Base-by-base conservation (phyloP, 73 alveolate genomes). In the Paramecium octaurelia region DNA sequence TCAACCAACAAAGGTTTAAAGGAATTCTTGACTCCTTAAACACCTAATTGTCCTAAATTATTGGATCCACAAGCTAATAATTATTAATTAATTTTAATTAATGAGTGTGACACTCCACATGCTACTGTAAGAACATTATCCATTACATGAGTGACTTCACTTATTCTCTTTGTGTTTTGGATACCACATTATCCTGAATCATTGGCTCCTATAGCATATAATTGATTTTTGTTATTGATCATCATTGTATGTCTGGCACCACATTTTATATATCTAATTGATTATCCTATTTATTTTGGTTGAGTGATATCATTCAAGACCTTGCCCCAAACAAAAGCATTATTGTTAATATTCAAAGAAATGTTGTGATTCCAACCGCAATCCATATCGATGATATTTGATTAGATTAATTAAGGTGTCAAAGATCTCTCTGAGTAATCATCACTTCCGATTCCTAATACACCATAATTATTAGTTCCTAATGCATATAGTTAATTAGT, bases 171-270 rank as follows among this genome's bases (percentile, higher is more conserved):
- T 2, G 14, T 20, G 48, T 80, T 48, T 80, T 42, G 9, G 21
- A 80, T 44, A 31, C 91, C 91, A 80, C 91, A 80, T 23, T 80
- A 80, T 24, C 91, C 91, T 21, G 75, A 42, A 80, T 80, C 91
- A 44, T 80, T 80, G 1, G 91, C 91, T 4, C 91, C 91, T 38
- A 80, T 23, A 6, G 76, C 75, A 80, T 44, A 80, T 43, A 80
- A 48, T 80, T 80, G 20, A 48, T 80, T 80, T 48, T 40, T 23
- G 21, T 34, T 42, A 80, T 40, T 80, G 2, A 80, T 80, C 70
- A 80, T n/a, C 91, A 80, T 80, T 1, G 76, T 42, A 80, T 80
- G 91, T 43, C 91, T n/a, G 10, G 91, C 91, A 31, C 91, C 91
- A n/a, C 91, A 80, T 31, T 27, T 46, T 11, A 80, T 12, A 46